Evolutionary conservation across 352 stramenopile species (phyloP).

Genomic region (Thraustotheca clavata): DNA sequence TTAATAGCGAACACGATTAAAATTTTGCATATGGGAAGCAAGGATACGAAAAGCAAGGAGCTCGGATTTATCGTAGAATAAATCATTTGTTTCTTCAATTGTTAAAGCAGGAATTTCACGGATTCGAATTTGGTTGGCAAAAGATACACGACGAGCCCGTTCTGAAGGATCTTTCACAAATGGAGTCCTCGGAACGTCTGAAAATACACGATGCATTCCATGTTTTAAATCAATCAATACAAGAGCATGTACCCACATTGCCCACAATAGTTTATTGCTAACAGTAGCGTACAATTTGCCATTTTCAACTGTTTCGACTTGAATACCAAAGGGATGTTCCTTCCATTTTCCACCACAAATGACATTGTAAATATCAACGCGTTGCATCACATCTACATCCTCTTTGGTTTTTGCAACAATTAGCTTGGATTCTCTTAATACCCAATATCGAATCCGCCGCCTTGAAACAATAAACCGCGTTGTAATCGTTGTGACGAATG

Average conservation of each 20-base stretch:
- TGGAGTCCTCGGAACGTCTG: background rate
- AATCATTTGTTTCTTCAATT: background rate
- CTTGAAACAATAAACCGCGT: background rate
- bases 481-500: background rate
- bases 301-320: background rate
- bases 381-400: background rate
- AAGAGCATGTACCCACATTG: background rate
- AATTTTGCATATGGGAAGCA: background rate
- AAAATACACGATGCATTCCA: background rate
- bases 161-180: background rate
- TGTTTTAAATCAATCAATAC: background rate
- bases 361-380: background rate
- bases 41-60: background rate
- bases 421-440: background rate
- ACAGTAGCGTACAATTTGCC: background rate
- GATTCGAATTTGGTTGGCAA: background rate
- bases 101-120: background rate
- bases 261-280: background rate
- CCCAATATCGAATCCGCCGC: background rate
- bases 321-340: background rate
- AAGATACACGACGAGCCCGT: background rate
- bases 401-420: background rate
- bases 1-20: background rate
- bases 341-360: background rate
- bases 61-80: constrained; percentile 3